Percentiles rank a stretch among this genome's conserved stretches.
Conservation (phyloP, 306 rosid species). For the Pterocarpus santalinus region DNA sequence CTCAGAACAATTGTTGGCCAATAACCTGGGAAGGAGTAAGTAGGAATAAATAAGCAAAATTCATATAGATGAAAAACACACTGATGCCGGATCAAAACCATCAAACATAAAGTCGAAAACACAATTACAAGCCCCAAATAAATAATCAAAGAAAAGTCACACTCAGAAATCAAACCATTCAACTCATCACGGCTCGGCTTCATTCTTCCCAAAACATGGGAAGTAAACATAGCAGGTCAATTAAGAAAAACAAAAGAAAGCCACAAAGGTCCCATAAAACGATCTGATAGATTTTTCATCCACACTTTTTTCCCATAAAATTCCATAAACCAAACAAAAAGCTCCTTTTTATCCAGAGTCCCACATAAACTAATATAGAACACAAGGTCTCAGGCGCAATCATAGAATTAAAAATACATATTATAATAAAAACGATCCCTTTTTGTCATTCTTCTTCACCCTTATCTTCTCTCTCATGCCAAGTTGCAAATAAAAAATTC, state of each 20-base stretch:
- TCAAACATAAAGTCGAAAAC: neutral
- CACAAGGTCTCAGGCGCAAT: neutral
- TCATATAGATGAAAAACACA: neutral
- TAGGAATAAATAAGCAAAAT: conserved; percentile 34
- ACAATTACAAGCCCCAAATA: neutral
- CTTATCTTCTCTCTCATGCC: conserved; percentile 12
- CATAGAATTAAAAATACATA: neutral
- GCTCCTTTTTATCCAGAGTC: neutral
- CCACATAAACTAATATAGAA: conserved; percentile 30
- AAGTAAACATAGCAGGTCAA: neutral
- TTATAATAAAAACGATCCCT: neutral
- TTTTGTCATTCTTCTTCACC: neutral
- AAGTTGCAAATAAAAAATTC: conserved; percentile 35
- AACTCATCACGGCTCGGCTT: neutral
- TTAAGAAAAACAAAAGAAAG: conserved; percentile 1
- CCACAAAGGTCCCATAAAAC: neutral
- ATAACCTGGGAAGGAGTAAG: conserved; percentile 40
- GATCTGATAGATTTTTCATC: neutral
- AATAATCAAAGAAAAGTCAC: neutral
- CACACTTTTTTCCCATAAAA: neutral
- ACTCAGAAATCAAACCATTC: neutral
- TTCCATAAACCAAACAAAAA: neutral
- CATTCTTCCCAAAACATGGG: conserved; percentile 6
- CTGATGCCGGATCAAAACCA: neutral
- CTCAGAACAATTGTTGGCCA: conserved; percentile 28